A percentile compares a stretch with the other conserved stretches of the same genome.
Conservation (phyloP, 1,139 yeast species). For the Groenewaldozyma sp. region DNA sequence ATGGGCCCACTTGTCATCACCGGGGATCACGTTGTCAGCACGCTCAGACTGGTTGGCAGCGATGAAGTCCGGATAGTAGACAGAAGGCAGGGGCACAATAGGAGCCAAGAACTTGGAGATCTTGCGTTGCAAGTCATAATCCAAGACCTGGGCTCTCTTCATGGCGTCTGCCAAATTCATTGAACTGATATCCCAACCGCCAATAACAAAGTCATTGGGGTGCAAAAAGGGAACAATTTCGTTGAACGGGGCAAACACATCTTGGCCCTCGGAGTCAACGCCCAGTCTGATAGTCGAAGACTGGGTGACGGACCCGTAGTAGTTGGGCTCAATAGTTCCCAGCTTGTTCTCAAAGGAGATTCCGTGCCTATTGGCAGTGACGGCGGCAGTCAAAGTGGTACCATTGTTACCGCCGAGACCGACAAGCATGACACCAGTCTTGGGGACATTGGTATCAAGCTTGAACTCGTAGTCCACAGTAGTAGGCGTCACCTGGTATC, state of each 20-base stretch:
- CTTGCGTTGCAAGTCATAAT: slow-evolving; percentile 72
- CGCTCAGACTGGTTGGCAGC: slow-evolving; percentile 91
- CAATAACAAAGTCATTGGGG: slow-evolving; percentile 84
- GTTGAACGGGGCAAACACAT: slow-evolving; percentile 88
- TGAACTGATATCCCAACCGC: slow-evolving; percentile 91
- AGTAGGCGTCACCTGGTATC: slow-evolving; percentile 62
- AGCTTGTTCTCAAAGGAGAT: slow-evolving; percentile 75
- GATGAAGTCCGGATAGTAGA: slow-evolving; percentile 93
- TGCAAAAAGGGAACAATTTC: slow-evolving; percentile 77
- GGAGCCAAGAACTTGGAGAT: slow-evolving; percentile 56
- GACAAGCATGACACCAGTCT: slow-evolving; percentile 80
- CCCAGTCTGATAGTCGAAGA: slow-evolving; percentile 86
- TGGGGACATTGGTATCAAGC: slow-evolving; percentile 73
- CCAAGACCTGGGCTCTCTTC: slow-evolving; percentile 81
- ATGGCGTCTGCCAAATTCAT: slow-evolving; percentile 66
- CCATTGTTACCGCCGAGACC: slow-evolving; percentile 98
- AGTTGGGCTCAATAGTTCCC: slow-evolving; percentile 73
- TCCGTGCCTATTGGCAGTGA: slow-evolving; percentile 76
- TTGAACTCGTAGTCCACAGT: slow-evolving; percentile 73
- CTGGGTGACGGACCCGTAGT: slow-evolving; percentile 95
- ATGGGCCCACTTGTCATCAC: slow-evolving; percentile 76
- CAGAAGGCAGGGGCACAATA: slow-evolving; percentile 67
- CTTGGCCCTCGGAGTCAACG: slow-evolving; percentile 71
- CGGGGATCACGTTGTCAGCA: slow-evolving; percentile 77
- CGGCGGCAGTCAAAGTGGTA: slow-evolving; percentile 78